Conservation (phyloP, 768 basidiomycete genomes). For the Imleria badia region DNA sequence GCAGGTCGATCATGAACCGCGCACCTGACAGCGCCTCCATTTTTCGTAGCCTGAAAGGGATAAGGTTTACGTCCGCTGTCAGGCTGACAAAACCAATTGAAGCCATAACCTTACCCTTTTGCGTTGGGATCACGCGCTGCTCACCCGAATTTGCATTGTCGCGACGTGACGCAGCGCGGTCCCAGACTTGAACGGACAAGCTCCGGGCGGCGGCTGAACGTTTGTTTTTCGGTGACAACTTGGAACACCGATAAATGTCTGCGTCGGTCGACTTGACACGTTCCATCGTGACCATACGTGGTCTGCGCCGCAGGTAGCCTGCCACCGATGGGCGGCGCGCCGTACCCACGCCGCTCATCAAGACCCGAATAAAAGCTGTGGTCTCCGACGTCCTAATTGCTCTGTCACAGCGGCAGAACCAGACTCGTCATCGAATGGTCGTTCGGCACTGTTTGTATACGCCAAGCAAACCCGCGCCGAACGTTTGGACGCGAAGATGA, state of each 20-base stretch:
- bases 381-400: background rate
- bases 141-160: constrained; percentile 4
- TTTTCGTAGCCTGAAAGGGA: constrained; percentile 6
- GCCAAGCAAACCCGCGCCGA: constrained; percentile 3
- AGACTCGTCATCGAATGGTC: background rate
- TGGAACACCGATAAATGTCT: background rate
- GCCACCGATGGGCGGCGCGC: background rate
- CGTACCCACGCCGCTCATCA: background rate
- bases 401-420: background rate
- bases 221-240: background rate
- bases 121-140: background rate
- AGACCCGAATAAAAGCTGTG: background rate
- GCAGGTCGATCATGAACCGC: constrained; percentile 26
- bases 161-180: background rate
- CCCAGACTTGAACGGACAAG: constrained; percentile 5
- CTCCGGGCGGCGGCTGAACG: constrained; percentile 1
- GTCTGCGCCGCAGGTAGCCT: constrained; percentile 1
- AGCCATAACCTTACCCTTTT: constrained; percentile 3
- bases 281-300: constrained; percentile 4
- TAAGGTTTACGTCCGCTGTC: background rate
- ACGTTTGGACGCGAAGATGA: background rate
- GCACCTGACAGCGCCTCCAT: constrained; percentile 18
- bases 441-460: background rate
- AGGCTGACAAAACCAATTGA: background rate
- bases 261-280: constrained; percentile 20